These are phyloP conservation scores for Colletotrichum sp. DNA, from an alignment of 2,329 filamentous ascomycete genomes.

Conservation along the genomic window DNA sequence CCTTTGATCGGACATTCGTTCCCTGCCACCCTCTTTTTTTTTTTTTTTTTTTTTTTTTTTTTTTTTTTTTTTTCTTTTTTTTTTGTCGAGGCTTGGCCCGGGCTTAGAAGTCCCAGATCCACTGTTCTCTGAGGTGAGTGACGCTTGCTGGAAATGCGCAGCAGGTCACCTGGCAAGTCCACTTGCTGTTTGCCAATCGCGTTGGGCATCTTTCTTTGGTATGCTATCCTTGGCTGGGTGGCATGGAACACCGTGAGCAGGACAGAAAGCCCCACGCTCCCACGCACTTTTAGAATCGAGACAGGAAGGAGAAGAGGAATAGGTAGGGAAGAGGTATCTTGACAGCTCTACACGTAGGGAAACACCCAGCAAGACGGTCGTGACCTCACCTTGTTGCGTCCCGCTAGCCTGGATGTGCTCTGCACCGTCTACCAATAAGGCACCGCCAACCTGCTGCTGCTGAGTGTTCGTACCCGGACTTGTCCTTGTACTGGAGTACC, in stretches of 20 bases:
- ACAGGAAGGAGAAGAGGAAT: not conserved
- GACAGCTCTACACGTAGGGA: not conserved
- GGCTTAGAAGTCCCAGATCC: not conserved
- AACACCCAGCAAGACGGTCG: not conserved
- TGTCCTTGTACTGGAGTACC: not conserved
- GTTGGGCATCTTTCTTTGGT: not conserved
- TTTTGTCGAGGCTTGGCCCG: not conserved
- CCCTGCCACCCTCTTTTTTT: conserved; percentile 9
- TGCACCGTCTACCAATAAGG: not conserved
- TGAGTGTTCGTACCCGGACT: not conserved
- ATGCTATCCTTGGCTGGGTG: not conserved
- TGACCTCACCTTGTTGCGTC: not conserved
- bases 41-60: not conserved
- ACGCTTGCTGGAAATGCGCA: not conserved
- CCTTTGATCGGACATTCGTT: not conserved
- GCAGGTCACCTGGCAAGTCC: not conserved
- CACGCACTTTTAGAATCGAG: not conserved
- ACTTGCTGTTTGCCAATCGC: not conserved
- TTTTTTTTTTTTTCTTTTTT: not conserved
- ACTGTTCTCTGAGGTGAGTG: not conserved
- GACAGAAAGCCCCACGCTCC: not conserved
- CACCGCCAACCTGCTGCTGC: not conserved
- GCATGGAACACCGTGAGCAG: not conserved
- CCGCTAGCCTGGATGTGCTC: not conserved
- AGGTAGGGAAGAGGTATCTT: not conserved